Evolutionary conservation across 257 asterid genomes (phyloP), one percentile per base, ranked within the genome.

Genomic region (Jacaranda copaia): DNA sequence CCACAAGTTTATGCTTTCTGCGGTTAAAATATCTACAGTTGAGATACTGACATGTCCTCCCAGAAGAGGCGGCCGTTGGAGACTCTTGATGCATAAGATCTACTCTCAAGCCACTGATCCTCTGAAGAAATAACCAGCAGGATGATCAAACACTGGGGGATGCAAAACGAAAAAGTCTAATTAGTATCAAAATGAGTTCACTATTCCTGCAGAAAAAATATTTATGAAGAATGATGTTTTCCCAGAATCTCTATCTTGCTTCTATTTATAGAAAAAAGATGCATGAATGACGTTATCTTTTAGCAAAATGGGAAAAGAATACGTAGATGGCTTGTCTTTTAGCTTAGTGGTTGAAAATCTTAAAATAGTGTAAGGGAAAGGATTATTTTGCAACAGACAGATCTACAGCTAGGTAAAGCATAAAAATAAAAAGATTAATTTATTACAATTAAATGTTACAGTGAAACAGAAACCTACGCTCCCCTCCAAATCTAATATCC

Each of bases 41-140:
- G 68, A 20, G 19, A 43, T 4, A 42, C 43, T 16, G 35, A 66
- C 8, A 13, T 43, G 72, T 40, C 73, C 58, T 42, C 73, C 38
- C 16, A 70, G 8, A 35, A 13, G 49, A 51, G 63, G 48, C 45
- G 18, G 19, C 13, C 8, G 38, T 8, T 1, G 55, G 53, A 46
- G 73, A 11, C 9, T n/a, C 3, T 2, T 19, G 42, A 25, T 5
- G 20, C 11, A 6, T 14, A 5, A 68, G 8, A 46, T 45, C 57
- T 68, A n/a, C 42, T 68, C 9, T 12, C 57, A 45, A 48, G 4
- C 45, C 60, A 67, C 43, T 45, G 42, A 68, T 70, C n/a, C 12
- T 48, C 51, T 36, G 36, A 16, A n/a, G 75, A 16, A 19, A 25
- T 68, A 68, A 68, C 76, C 66, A 56, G 46, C 65, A 42, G 19